These are phyloP conservation scores for Cenchrus fungigraminus DNA, from an alignment of 176 grass and related monocot species.

Conservation along the genomic window DNA sequence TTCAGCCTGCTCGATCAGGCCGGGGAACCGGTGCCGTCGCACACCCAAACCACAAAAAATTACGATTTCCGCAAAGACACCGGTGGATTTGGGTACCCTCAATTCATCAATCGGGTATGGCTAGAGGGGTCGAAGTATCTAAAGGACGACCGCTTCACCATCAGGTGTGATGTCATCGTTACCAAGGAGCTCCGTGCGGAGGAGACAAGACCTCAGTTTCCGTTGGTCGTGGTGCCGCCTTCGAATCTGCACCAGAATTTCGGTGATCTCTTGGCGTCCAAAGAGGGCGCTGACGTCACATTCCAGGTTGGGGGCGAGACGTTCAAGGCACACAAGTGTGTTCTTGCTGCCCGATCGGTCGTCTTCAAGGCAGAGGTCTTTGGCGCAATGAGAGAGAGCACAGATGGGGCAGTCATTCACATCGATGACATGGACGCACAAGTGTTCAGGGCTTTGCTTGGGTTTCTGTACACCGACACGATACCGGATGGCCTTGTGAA, in stretches of 20 bases:
- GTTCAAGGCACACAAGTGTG: conserved; percentile 27
- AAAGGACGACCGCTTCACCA: conserved; percentile 13
- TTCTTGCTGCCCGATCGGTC: not conserved
- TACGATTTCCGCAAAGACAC: not conserved
- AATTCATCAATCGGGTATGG: not conserved
- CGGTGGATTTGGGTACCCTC: not conserved
- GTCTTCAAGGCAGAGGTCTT: conserved; percentile 31
- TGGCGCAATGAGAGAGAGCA: not conserved
- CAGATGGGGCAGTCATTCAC: too few species aligned
- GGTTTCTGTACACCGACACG: conserved; percentile 47
- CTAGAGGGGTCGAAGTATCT: not conserved
- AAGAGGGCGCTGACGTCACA: conserved; percentile 23
- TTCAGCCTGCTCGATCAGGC: conserved; percentile 1
- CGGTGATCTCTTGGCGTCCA: not conserved
- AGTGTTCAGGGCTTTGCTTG: conserved; percentile 40
- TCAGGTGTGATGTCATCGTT: not conserved
- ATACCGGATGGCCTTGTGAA: not conserved
- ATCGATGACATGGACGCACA: not conserved
- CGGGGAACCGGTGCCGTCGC: not conserved
- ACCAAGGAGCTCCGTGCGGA: not conserved
- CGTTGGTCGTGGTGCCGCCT: conserved; percentile 7
- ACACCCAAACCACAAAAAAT: fast-evolving
- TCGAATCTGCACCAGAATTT: conserved; percentile 24
- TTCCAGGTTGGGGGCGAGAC: conserved; percentile 4
- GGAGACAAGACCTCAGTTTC: not conserved